phyloP scores from a whole-genome alignment of 345 rosid genomes.

The Arabidopsis arenosa region DNA sequence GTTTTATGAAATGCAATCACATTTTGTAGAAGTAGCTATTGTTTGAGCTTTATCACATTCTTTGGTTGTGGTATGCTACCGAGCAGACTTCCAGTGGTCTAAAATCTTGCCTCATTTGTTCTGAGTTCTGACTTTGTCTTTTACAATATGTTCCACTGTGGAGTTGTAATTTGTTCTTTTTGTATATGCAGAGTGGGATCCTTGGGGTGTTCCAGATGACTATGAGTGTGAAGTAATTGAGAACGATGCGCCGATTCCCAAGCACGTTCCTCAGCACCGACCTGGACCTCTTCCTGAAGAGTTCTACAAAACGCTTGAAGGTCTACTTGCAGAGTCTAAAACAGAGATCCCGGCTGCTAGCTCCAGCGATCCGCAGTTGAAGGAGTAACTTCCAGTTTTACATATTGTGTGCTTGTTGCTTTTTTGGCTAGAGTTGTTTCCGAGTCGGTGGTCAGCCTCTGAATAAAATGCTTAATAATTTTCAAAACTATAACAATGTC shows the following conservation, averaged over 20 bases:
- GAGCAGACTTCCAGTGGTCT: background rate
- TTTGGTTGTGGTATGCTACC: background rate
- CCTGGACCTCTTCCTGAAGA: constrained; percentile 96
- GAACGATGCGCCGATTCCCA: constrained; percentile 87
- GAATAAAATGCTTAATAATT: constrained; percentile 33
- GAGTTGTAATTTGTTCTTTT: background rate
- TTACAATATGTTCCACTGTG: background rate
- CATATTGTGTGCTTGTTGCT: constrained; percentile 30
- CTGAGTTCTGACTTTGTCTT: background rate
- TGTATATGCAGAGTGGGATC: constrained; percentile 85
- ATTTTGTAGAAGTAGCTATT: constrained; percentile 3
- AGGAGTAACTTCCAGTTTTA: constrained; percentile 49
- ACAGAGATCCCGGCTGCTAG: constrained; percentile 51
- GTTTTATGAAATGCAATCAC: background rate
- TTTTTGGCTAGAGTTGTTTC: constrained; percentile 26
- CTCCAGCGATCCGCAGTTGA: constrained; percentile 55
- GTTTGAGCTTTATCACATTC: background rate
- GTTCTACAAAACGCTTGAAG: constrained; percentile 79
- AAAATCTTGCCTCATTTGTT: background rate
- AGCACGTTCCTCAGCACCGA: constrained; percentile 92
- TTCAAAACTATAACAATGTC: constrained; percentile 34
- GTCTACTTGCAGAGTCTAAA: constrained; percentile 43
- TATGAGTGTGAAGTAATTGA: constrained; percentile 90
- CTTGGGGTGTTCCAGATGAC: constrained; percentile 98
- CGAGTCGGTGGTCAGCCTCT: constrained; percentile 16